Conservation (phyloP, 306 rosid genomes). For the Vigna trinervia region DNA sequence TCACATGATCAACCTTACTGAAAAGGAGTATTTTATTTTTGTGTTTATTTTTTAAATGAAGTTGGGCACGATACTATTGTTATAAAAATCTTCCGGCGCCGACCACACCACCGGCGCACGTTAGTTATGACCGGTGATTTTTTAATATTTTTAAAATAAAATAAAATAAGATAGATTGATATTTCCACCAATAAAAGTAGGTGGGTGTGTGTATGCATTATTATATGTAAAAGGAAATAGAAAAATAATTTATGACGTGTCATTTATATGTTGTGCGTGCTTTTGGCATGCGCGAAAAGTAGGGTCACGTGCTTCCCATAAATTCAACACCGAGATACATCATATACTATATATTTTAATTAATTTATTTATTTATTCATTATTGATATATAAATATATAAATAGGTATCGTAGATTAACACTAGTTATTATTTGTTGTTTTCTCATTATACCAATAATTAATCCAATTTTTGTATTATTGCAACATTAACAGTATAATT, state of each 20-base stretch:
- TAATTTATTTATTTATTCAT: too few relatives aligned
- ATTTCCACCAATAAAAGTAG: constrained; percentile 32
- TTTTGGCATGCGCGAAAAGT: constrained; percentile 93
- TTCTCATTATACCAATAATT: constrained; percentile 31
- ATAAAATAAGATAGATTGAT: constrained; percentile 2
- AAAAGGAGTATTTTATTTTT: not conserved
- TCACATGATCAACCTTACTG: too few relatives aligned
- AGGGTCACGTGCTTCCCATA: constrained; percentile 78
- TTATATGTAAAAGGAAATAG: not conserved
- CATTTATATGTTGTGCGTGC: constrained; percentile 51
- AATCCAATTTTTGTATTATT: constrained; percentile 46
- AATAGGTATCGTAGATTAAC: not conserved
- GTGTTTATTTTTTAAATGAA: not conserved
- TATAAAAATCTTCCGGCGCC: constrained; percentile 42
- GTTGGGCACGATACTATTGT: not conserved
- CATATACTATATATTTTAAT: too few relatives aligned
- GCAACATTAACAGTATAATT: constrained; percentile 4
- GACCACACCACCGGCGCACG: constrained; percentile 48
- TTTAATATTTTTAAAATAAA: not conserved
- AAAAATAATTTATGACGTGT: constrained; percentile 37
- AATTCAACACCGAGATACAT: not conserved
- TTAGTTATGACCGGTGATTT: constrained; percentile 41
- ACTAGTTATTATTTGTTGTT: constrained; percentile 19
- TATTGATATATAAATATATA: not conserved
- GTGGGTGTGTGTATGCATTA: not conserved